A percentile compares a stretch with the other conserved stretches of the same genome.
Conservation (phyloP, 1,284 basidiomycete species). For the Ustilago trichophora region DNA sequence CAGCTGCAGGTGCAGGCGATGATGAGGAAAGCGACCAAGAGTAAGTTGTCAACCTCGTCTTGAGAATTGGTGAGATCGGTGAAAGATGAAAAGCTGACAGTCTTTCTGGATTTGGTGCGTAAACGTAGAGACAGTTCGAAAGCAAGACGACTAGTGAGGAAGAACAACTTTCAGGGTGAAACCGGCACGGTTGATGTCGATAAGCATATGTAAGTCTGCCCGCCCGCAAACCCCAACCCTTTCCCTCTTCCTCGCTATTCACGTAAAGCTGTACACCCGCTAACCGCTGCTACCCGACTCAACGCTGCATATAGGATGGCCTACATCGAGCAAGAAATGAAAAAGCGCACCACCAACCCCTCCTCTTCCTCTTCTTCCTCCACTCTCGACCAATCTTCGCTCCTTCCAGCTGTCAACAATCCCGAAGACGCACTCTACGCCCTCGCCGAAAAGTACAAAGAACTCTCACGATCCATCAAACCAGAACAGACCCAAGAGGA, state of each 20-base stretch:
- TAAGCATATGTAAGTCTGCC: slow-evolving; percentile 94
- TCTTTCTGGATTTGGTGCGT: no score
- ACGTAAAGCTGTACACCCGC: no score
- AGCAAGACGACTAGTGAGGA: slow-evolving; percentile 72
- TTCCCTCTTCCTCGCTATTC: no score
- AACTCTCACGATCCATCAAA: slow-evolving; percentile 67
- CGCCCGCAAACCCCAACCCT: no score
- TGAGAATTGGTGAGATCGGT: no score
- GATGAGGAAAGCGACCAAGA: slow-evolving; percentile 31
- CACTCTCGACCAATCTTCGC: not conserved
- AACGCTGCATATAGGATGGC: slow-evolving; percentile 97
- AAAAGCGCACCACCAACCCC: no score
- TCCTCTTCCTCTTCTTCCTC: no score
- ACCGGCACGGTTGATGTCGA: slow-evolving; percentile 95
- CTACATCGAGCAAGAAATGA: slow-evolving; percentile 93
- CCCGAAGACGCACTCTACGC: slow-evolving; percentile 84
- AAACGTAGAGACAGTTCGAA: slow-evolving; percentile 50
- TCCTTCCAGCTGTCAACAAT: slow-evolving; percentile 67
- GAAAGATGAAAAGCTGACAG: no score
- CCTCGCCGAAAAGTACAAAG: slow-evolving; percentile 75
- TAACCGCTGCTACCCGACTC: no score
- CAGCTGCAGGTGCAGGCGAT: not conserved
- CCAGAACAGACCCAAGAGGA: slow-evolving; percentile 70
- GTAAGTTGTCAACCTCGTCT: not conserved
- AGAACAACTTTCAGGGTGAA: slow-evolving; percentile 95